phyloP scores from a whole-genome alignment of 164 flowering plant genomes.

The Hamamelis virginiana region DNA sequence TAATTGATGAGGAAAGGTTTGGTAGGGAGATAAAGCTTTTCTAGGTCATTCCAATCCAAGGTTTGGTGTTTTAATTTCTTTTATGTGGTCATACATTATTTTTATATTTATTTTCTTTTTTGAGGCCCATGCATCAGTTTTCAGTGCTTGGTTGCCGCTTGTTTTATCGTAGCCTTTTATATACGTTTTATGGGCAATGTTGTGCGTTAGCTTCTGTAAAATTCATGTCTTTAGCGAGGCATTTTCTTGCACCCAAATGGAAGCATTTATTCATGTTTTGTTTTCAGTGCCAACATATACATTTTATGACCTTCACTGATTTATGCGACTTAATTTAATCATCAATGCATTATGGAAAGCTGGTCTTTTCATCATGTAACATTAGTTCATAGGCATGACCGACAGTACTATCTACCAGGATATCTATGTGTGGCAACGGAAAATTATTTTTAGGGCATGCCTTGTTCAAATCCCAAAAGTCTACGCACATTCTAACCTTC shows the following conservation, averaged over 20 bases:
- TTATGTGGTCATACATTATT: background rate
- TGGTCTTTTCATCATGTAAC: no score
- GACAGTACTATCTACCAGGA: no score
- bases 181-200: background rate
- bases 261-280: background rate
- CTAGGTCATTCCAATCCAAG: background rate
- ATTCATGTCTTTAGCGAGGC: background rate
- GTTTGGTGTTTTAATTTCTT: background rate
- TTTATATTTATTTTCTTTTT: background rate
- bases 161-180: background rate
- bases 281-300: no score
- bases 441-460: no score
- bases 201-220: background rate
- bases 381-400: no score
- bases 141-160: background rate
- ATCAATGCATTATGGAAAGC: no score
- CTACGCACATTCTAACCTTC: no score
- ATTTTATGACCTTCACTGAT: no score
- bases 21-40: background rate
- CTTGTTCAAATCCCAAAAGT: no score
- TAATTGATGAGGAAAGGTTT: background rate
- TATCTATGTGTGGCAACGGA: no score
- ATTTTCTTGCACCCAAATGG: conserved; percentile 1
- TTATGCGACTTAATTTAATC: no score
- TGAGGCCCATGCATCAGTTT: background rate